Evolutionary conservation across 2,329 filamentous ascomycete species (phyloP), one percentile per base, ranked within the genome.

Genomic region (Blastomyces gilchristii): DNA sequence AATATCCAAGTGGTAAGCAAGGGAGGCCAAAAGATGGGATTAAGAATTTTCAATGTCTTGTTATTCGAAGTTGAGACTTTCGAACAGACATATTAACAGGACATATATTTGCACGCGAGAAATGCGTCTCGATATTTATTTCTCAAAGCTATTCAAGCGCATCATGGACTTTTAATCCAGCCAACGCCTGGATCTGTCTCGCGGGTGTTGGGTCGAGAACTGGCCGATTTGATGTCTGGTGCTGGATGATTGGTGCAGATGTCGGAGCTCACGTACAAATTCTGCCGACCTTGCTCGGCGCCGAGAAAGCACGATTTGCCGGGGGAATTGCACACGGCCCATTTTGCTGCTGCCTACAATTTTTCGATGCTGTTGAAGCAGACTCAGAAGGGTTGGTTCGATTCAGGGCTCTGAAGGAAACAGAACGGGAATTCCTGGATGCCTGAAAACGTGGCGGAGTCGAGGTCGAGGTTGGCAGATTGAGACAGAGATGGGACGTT

Each of bases 221-320:
- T 7, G 8, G 2, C 31, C 31, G 31, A 39, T 39, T 34, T 34
- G 6, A 31, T 56, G 6, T 37, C 4, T n/a, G 12, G 16, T 6
- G 3, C 2, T n/a, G n/a, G 18, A n/a, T 34, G 25, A 18, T 53
- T 31, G 34, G 34, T 25, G 37, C 34, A 43, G 28, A 28, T 12
- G 31, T 59, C 43, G 28, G 58, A 34, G 41, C 43, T 49, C 25
- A 59, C 58, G 43, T 37, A 59, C 58, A 43, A 49, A 49, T 59
- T 49, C 18, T 18, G 16, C 58, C 25, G 43, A 49, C 43, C 12
- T 37, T 16, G 3, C 58, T 49, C 1, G 43, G 49, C 28, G 45
- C 12, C 12, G 28, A 49, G 28, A n/a, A 47, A 3, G 28, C 18
- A 59, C n/a, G 28, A 16, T 47, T 31, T 34, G 25, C 43, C 47